These are phyloP conservation scores for Waitea zeae DNA, from an alignment of 1,284 basidiomycete genomes.

Conservation along the genomic window DNA sequence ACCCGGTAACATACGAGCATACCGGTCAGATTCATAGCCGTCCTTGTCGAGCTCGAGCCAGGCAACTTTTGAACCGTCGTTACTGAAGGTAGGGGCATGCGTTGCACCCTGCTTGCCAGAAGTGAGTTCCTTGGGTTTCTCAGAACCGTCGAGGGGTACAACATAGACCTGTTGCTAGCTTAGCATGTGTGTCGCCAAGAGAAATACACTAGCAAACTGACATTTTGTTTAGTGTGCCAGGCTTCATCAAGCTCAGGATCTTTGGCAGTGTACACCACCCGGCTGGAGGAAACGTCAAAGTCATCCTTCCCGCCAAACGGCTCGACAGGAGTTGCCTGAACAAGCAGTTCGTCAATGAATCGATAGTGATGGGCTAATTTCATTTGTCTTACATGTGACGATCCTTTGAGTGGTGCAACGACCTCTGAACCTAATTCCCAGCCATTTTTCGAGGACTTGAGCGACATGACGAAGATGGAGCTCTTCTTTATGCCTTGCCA, in stretches of 20 bases:
- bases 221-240: conserved; percentile 69
- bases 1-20: neutral
- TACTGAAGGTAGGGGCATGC: conserved; percentile 48
- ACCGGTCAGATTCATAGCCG: conserved; percentile 74
- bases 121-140: conserved; percentile 48
- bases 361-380: neutral
- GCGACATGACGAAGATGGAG: conserved; percentile 47
- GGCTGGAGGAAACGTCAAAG: conserved; percentile 50
- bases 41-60: conserved; percentile 81
- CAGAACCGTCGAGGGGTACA: conserved; percentile 30
- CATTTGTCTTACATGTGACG: conserved; percentile 35
- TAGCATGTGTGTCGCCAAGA: neutral
- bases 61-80: conserved; percentile 52
- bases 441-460: conserved; percentile 29
- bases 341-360: neutral
- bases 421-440: conserved; percentile 38
- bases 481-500: conserved; percentile 63
- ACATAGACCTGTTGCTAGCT: conserved; percentile 36
- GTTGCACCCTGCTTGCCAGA: conserved; percentile 73
- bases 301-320: conserved; percentile 68
- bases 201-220: conserved; percentile 12
- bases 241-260: conserved; percentile 58
- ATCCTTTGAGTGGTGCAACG: conserved; percentile 42
- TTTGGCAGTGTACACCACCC: conserved; percentile 75
- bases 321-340: conserved; percentile 58